Percentiles rank a stretch among this genome's conserved stretches.
Conservation (phyloP, 2,329 filamentous ascomycete genomes). For the Niveomyces coronatus region DNA sequence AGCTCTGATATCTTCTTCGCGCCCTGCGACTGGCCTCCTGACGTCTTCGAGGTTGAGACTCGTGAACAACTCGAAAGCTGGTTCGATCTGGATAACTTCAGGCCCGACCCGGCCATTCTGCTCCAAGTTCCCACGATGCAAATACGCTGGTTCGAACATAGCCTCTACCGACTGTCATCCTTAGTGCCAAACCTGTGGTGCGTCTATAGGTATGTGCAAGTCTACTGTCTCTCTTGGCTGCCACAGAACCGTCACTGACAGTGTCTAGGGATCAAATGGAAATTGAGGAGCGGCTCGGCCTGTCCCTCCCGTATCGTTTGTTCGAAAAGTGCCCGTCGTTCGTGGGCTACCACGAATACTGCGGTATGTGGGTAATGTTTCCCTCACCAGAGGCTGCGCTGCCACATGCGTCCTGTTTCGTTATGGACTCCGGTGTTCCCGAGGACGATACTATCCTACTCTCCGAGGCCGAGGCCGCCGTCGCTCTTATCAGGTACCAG, state of each 20-base stretch:
- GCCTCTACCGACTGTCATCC: not conserved
- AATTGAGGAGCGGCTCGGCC: not conserved
- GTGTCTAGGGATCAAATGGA: not conserved
- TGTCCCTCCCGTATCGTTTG: not conserved
- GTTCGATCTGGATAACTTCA: not conserved
- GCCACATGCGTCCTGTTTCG: constrained; percentile 1
- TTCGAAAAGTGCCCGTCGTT: not conserved
- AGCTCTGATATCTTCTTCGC: constrained; percentile 2
- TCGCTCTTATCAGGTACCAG: not conserved
- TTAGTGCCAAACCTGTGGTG: not conserved
- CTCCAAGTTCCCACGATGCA: not conserved
- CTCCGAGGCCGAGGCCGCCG: not conserved
- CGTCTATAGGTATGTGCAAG: not conserved
- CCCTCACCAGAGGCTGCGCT: not conserved
- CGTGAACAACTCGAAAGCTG: not conserved
- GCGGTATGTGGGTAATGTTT: not conserved
- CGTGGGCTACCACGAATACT: not conserved
- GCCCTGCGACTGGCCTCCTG: constrained; percentile 2
- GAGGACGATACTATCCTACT: not conserved
- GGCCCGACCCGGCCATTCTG: constrained; percentile 4
- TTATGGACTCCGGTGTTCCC: not conserved
- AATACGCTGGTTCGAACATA: not conserved
- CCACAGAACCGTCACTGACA: not conserved
- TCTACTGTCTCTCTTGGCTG: constrained; percentile 2
- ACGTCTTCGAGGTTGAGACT: not conserved